phyloP scores from a whole-genome alignment of 306 rosid genomes.

The Corylus avellana region DNA sequence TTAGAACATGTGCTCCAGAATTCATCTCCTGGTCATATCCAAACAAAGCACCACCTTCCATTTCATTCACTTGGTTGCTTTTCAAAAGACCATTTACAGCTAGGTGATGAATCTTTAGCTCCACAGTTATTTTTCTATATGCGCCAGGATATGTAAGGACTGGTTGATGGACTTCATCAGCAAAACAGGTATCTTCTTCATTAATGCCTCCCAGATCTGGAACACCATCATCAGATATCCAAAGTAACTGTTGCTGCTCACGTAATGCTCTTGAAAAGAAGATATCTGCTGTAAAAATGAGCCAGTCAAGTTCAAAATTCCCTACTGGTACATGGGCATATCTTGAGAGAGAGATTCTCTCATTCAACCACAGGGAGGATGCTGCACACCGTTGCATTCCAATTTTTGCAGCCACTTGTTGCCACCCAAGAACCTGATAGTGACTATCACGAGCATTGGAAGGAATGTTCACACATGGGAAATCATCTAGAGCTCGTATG shows the following conservation, averaged over 20 bases:
- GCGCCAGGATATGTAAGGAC: constrained; percentile 76
- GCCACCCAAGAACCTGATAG: constrained; percentile 99
- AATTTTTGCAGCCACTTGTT: constrained; percentile 88
- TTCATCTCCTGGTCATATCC: constrained; percentile 71
- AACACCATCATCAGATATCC: constrained; percentile 93
- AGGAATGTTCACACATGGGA: constrained; percentile 89
- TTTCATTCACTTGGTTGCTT: constrained; percentile 86
- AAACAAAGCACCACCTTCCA: constrained; percentile 96
- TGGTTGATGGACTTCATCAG: constrained; percentile 88
- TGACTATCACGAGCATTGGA: constrained; percentile 91
- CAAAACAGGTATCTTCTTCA: constrained; percentile 76
- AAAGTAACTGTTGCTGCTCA: constrained; percentile 93
- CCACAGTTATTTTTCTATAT: constrained; percentile 86
- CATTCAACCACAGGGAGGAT: constrained; percentile 82
- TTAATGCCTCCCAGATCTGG: constrained; percentile 86
- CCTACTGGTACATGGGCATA: constrained; percentile 97
- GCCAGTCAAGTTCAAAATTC: constrained; percentile 93
- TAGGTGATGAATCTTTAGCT: constrained; percentile 90
- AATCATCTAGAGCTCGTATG: constrained; percentile 69
- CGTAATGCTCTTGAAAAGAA: constrained; percentile 87
- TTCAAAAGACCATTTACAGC: constrained; percentile 88
- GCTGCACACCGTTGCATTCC: constrained; percentile 99
- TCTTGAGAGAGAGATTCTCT: constrained; percentile 84
- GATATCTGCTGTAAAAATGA: constrained; percentile 73
- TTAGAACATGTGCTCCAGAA: constrained; percentile 47